Percentiles rank a stretch among this genome's conserved stretches.
These are phyloP conservation scores for Microcera coccophila DNA, from an alignment of 2,329 filamentous ascomycete species.

Conservation along the genomic window DNA sequence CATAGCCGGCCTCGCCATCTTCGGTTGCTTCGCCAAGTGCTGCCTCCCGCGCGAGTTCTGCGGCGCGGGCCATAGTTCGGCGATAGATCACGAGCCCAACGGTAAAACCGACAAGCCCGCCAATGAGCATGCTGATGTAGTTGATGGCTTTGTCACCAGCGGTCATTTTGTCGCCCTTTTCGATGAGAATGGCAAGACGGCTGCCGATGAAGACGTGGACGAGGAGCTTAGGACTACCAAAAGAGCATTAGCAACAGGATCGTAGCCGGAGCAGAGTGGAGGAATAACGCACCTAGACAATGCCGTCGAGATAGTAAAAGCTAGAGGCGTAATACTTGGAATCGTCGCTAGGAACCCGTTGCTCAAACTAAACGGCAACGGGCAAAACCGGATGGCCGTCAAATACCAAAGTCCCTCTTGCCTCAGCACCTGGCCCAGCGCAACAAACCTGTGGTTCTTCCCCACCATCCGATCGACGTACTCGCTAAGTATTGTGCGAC, in stretches of 20 bases:
- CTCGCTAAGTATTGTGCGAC: slow-evolving; percentile 69
- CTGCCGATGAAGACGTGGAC: slow-evolving; percentile 91
- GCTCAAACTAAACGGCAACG: slow-evolving; percentile 85
- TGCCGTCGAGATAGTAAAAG: slow-evolving; percentile 78
- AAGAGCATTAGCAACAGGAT: slow-evolving; percentile 4
- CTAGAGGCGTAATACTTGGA: slow-evolving; percentile 72
- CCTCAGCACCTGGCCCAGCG: slow-evolving; percentile 81
- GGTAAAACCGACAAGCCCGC: slow-evolving; percentile 64
- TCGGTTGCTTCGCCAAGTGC: slow-evolving; percentile 28
- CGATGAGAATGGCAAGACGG: slow-evolving; percentile 76
- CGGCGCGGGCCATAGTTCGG: slow-evolving; percentile 60
- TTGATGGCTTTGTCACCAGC: slow-evolving; percentile 73
- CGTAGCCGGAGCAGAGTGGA: not conserved
- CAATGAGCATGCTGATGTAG: slow-evolving; percentile 74
- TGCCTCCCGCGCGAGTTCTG: slow-evolving; percentile 51
- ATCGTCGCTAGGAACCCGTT: slow-evolving; percentile 95
- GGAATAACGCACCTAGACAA: slow-evolving; percentile 54
- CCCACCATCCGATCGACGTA: slow-evolving; percentile 81
- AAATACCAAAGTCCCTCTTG: slow-evolving; percentile 86
- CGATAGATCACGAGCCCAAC: slow-evolving; percentile 86
- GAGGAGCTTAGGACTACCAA: slow-evolving; percentile 74
- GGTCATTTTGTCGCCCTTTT: slow-evolving; percentile 80
- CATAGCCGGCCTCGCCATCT: slow-evolving; percentile 37
- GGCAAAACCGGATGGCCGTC: slow-evolving; percentile 87
- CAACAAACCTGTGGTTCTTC: slow-evolving; percentile 80